These are phyloP conservation scores for Odonthalia washingtoniensis DNA, from an alignment of 31 red algal species.

Conservation along the genomic window DNA sequence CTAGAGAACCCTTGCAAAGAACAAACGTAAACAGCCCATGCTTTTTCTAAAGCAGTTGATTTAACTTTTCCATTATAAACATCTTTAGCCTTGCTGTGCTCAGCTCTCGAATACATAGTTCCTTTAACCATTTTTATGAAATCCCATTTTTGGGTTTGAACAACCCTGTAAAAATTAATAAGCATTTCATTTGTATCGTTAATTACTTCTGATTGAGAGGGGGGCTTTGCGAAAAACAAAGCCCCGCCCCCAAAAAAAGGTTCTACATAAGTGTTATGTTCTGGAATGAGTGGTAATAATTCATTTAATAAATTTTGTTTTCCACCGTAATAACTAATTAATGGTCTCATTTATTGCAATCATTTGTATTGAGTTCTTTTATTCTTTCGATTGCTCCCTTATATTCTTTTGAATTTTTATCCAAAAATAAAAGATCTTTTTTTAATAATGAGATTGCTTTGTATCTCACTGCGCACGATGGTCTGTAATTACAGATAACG, in stretches of 20 bases:
- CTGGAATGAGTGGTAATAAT: conserved; percentile 17
- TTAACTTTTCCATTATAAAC: background rate
- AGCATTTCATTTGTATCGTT: conserved; percentile 17
- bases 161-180: conserved; percentile 10
- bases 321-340: conserved; percentile 21
- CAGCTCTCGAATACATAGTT: background rate
- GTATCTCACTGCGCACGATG: too few relatives aligned
- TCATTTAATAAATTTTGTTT: conserved; percentile 11
- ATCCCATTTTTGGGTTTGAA: background rate
- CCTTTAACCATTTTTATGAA: background rate
- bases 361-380: too few relatives aligned
- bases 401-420: too few relatives aligned
- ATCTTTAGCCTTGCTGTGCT: background rate
- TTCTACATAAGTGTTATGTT: conserved; percentile 18
- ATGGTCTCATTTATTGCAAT: too few relatives aligned
- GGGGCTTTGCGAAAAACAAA: conserved; percentile 19
- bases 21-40: conserved; percentile 11
- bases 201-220: conserved; percentile 13
- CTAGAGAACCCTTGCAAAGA: conserved; percentile 2
- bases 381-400: too few relatives aligned
- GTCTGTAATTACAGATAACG: too few relatives aligned
- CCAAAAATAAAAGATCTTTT: too few relatives aligned
- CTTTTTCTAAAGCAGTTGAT: conserved; percentile 5
- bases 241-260: conserved; percentile 17
- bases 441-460: too few relatives aligned